Percentiles rank a stretch among this genome's conserved stretches.
phyloP scores from a whole-genome alignment of 169 alveolate genomes.

The Theileria parva region DNA sequence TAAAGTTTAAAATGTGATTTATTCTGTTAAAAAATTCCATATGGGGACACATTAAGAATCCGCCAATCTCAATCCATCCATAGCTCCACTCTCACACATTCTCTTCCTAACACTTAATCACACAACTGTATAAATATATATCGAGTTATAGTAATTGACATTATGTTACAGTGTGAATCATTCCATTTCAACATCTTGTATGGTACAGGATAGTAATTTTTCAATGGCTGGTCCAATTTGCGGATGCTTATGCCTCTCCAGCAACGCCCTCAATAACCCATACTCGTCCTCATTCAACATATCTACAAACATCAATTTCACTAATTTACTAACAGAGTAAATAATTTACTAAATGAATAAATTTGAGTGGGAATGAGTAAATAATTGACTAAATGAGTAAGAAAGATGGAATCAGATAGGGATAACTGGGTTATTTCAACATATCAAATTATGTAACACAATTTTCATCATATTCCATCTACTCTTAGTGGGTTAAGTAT shows the following conservation, averaged over 20 bases:
- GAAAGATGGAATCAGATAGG: conserved; percentile 60
- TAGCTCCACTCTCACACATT: background rate
- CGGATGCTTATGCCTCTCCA: conserved; percentile 39
- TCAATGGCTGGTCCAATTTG: conserved; percentile 51
- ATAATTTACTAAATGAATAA: background rate
- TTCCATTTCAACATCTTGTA: conserved; percentile 40
- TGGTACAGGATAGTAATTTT: conserved; percentile 32
- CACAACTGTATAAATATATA: too few species aligned
- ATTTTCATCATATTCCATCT: conserved; percentile 6
- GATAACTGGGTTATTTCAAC: conserved; percentile 64
- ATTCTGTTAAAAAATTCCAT: too few species aligned
- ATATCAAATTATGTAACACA: background rate
- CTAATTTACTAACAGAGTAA: background rate
- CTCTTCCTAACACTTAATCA: background rate
- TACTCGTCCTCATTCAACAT: conserved; percentile 42
- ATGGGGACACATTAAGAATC: background rate
- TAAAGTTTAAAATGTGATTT: background rate
- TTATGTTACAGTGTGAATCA: too few species aligned
- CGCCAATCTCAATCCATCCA: background rate
- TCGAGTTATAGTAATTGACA: background rate
- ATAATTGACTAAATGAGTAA: background rate
- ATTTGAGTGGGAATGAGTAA: too few species aligned
- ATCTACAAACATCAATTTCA: conserved; percentile 8
- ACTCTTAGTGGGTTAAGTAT: background rate
- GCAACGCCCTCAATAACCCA: conserved; percentile 24